These are phyloP conservation scores for Saturnispora quitensis DNA, from an alignment of 805 yeast genomes.

Conservation along the genomic window DNA sequence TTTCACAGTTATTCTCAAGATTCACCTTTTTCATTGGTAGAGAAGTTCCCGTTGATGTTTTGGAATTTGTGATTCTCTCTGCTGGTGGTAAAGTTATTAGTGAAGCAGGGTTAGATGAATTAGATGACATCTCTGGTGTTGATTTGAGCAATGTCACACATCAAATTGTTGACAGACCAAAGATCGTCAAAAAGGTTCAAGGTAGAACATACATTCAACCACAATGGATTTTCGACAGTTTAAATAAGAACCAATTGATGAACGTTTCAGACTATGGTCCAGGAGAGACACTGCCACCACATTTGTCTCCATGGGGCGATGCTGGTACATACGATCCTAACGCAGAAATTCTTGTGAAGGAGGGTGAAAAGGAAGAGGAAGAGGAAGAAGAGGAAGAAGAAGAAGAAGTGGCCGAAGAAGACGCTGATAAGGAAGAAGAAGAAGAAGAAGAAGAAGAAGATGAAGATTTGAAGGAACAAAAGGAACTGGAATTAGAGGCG, in stretches of 20 bases:
- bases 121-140: slow-evolving; percentile 38
- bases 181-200: slow-evolving; percentile 61
- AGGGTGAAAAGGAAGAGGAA: slow-evolving; percentile 34
- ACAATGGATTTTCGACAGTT: slow-evolving; percentile 92
- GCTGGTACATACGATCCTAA: slow-evolving; percentile 83
- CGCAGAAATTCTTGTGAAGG: slow-evolving; percentile 34
- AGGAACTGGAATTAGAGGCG: slow-evolving; percentile 85
- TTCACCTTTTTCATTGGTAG: slow-evolving; percentile 85
- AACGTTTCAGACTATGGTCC: slow-evolving; percentile 82
- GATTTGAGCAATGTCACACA: slow-evolving; percentile 74
- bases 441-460: slow-evolving; percentile 43
- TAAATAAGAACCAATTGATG: slow-evolving; percentile 67
- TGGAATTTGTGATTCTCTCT: slow-evolving; percentile 79
- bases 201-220: slow-evolving; percentile 96
- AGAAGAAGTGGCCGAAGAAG: slow-evolving; percentile 44
- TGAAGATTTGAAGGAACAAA: slow-evolving; percentile 47
- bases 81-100: slow-evolving; percentile 81
- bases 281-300: slow-evolving; percentile 94
- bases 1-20: slow-evolving; percentile 58
- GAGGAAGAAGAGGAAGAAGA: slow-evolving; percentile 35
- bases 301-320: slow-evolving; percentile 98
- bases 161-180: slow-evolving; percentile 91
- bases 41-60: slow-evolving; percentile 87
- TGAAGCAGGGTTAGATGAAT: slow-evolving; percentile 80
- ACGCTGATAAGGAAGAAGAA: slow-evolving; percentile 43